These are phyloP conservation scores for Podospora pseudopauciseta DNA, from an alignment of 495 filamentous ascomycete species.

Conservation along the genomic window DNA sequence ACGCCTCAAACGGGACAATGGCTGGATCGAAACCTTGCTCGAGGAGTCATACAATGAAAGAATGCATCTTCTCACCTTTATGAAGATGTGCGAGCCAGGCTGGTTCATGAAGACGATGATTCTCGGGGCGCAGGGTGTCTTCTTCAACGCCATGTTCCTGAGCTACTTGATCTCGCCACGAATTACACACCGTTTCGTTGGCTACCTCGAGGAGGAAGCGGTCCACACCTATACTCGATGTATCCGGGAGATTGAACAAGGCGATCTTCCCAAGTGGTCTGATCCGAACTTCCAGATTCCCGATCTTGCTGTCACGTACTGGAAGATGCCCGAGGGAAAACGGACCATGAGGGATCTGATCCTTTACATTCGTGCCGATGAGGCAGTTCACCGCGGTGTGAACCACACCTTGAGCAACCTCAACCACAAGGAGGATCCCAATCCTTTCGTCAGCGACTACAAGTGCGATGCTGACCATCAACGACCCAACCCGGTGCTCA, in stretches of 20 bases:
- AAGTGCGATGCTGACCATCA: conserved; percentile 47
- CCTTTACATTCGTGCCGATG: conserved; percentile 79
- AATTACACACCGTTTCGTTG: conserved; percentile 93
- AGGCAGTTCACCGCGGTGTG: conserved; percentile 95
- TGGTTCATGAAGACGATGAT: conserved; percentile 86
- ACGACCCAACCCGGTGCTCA: conserved; percentile 62
- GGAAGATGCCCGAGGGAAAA: conserved; percentile 83
- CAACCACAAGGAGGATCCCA: conserved; percentile 76
- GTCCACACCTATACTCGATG: conserved; percentile 90
- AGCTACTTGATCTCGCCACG: conserved; percentile 84
- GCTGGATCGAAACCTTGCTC: conserved; percentile 95
- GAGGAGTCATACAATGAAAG: conserved; percentile 95
- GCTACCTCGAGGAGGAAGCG: conserved; percentile 95
- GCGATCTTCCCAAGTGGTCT: conserved; percentile 76
- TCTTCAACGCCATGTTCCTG: conserved; percentile 92
- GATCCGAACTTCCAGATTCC: conserved; percentile 67
- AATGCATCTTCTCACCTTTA: conserved; percentile 93
- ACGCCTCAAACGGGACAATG: conserved; percentile 85
- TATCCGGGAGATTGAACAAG: conserved; percentile 79
- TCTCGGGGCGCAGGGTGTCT: conserved; percentile 76
- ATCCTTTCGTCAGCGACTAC: conserved; percentile 81
- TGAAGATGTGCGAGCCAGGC: conserved; percentile 88
- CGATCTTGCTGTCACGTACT: conserved; percentile 85
- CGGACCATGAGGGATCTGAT: conserved; percentile 82
- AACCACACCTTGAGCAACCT: conserved; percentile 92